phyloP scores from a whole-genome alignment of 257 asterid species.

The Solanum chmielewskii region DNA sequence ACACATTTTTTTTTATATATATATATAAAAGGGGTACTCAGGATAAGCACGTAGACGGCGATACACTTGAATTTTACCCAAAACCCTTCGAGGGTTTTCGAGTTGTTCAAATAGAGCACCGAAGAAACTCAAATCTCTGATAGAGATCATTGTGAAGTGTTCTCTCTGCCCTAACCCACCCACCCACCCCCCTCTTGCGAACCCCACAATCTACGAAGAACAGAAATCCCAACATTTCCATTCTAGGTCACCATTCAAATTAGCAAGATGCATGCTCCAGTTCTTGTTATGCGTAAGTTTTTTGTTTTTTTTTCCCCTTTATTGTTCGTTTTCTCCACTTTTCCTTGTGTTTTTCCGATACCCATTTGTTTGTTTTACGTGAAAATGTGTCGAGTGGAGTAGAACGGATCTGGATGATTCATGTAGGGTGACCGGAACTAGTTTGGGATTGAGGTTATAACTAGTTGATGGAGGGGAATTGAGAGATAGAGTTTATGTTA shows the following conservation, averaged over 20 bases:
- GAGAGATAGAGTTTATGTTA: not conserved
- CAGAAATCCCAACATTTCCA: not conserved
- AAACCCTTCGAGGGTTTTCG: constrained; percentile 4
- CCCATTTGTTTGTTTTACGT: not conserved
- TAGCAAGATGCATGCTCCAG: constrained; percentile 53
- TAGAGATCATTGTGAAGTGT: not conserved
- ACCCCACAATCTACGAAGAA: not conserved
- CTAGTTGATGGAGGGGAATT: not conserved
- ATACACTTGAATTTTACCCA: not conserved
- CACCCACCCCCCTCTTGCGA: not conserved
- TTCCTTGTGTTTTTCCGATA: not conserved
- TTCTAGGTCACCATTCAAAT: not conserved
- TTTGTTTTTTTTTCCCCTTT: not conserved
- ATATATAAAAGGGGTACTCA: not conserved
- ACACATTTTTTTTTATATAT: too few relatives aligned
- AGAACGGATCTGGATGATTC: not conserved
- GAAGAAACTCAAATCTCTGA: not conserved
- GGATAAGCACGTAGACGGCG: not conserved
- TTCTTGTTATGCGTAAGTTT: constrained; percentile 63
- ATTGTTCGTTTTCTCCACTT: not conserved
- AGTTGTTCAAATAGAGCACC: not conserved
- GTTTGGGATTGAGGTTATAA: not conserved
- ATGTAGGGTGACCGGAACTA: not conserved
- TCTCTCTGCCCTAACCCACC: not conserved
- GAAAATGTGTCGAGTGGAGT: not conserved